Conservation (phyloP, 257 asterid genomes). For the Lavandula angustifolia region DNA sequence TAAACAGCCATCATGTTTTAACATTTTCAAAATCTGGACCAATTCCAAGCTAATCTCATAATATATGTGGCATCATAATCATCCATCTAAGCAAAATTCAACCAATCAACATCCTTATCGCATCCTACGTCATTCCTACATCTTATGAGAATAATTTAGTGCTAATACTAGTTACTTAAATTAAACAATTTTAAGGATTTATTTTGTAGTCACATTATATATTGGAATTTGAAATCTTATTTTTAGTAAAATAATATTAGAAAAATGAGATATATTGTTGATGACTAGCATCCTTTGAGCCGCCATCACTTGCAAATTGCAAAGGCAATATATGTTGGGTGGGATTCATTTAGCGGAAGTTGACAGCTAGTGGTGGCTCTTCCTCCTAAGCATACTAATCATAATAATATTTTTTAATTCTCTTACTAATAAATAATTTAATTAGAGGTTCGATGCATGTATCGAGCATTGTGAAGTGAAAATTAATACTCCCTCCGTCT, state of each 20-base stretch:
- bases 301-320: neutral
- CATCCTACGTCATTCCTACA: slow-evolving; percentile 23
- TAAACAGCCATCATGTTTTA: neutral
- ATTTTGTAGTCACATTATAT: too few relatives aligned
- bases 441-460: too few relatives aligned
- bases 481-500: too few relatives aligned
- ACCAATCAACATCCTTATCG: slow-evolving; percentile 39
- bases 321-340: neutral
- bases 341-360: neutral
- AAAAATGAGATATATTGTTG: too few relatives aligned
- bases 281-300: neutral
- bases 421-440: too few relatives aligned
- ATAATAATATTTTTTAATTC: too few relatives aligned
- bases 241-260: too few relatives aligned
- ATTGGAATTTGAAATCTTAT: neutral
- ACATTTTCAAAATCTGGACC: slow-evolving; percentile 2
- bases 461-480: too few relatives aligned
- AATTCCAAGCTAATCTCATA: slow-evolving; percentile 9
- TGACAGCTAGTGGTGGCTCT: neutral
- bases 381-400: too few relatives aligned
- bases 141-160: neutral
- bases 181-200: too few relatives aligned
- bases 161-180: too few relatives aligned
- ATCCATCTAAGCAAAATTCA: slow-evolving; percentile 14
- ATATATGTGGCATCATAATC: slow-evolving; percentile 28